Base-by-base conservation (phyloP, 2,329 filamentous ascomycete genomes). In the Calonectria henricotiae region DNA sequence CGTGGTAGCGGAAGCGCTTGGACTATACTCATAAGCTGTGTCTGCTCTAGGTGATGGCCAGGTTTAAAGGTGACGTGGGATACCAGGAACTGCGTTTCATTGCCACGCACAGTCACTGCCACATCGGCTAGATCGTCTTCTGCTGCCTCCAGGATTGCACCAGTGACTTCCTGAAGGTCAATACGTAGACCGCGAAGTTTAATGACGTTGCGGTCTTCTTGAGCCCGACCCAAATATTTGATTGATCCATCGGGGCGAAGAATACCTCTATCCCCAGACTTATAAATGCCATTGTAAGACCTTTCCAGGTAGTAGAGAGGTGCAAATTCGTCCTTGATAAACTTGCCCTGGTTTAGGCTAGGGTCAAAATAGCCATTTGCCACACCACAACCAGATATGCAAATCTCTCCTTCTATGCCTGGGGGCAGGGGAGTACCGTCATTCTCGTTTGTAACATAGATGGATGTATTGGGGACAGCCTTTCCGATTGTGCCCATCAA, bases 121-220 rank as follows among this genome's bases (percentile, higher is more conserved):
- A 30, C 46, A 27, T 30, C 46, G 5, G 46, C 25, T 13, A 49
- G 13, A 15, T 49, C 25, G 12, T 49, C 46, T 32, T 30, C 25
- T 5, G 46, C 46, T n/a, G 46, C 23, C 46, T 49, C 44, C 12
- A 49, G 11, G 23, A 49, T 32, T n/a, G 25, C 46, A 3, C 46
- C 46, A 15, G 46, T 30, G 5, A 49, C 46, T 13, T 49, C 46
- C 25, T 49, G 17, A 11, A 49, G 46, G 9, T 51, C 47, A 8
- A 51, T 51, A 11, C 47, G 47, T 1, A 51, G 47, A 51, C 47
- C 47, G 17, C 47, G 47, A n/a, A 51, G 47, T 9, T 51, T 51
- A 15, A 51, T 30, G 11, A 51, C 17, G 9, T 27, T 47, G 12
- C 23, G 8, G 47, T 51, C 27, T 17, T 25, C 47, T 17, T 51